Evolutionary conservation across 495 filamentous ascomycete species (phyloP).

Genomic region (Trichoderma gamsii): DNA sequence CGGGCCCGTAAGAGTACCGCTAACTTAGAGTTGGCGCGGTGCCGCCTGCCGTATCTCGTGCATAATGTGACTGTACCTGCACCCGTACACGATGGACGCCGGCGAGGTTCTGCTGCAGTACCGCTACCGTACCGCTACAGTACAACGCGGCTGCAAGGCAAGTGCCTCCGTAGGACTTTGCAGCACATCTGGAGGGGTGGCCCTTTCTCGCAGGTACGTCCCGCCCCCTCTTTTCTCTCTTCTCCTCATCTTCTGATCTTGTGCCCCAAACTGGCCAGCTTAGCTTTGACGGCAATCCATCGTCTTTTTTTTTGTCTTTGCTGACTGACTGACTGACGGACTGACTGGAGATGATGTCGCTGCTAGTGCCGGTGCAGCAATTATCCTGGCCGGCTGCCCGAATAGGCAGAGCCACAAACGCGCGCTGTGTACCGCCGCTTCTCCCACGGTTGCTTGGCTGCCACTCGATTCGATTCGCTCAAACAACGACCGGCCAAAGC

Average conservation of each 20-base stretch:
- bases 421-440: neutral
- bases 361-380: neutral
- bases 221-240: conserved; percentile 7
- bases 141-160: too few relatives aligned
- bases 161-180: neutral
- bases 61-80: neutral
- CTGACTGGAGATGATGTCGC: neutral
- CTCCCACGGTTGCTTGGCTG: neutral
- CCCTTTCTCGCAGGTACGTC: neutral
- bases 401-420: neutral
- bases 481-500: neutral
- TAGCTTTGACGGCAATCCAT: neutral
- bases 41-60: neutral
- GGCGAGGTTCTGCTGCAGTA: too few relatives aligned
- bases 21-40: neutral
- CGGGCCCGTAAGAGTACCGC: neutral
- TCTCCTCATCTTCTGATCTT: neutral
- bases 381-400: neutral
- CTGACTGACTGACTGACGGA: neutral
- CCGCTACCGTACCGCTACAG: too few relatives aligned
- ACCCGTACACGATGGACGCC: neutral
- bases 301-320: too few relatives aligned
- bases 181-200: neutral
- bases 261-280: neutral
- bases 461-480: neutral